A percentile compares a stretch with the other conserved stretches of the same genome.
Evolutionary conservation across 805 yeast species (phyloP).

Genomic region (Hyphopichia homilentoma): DNA sequence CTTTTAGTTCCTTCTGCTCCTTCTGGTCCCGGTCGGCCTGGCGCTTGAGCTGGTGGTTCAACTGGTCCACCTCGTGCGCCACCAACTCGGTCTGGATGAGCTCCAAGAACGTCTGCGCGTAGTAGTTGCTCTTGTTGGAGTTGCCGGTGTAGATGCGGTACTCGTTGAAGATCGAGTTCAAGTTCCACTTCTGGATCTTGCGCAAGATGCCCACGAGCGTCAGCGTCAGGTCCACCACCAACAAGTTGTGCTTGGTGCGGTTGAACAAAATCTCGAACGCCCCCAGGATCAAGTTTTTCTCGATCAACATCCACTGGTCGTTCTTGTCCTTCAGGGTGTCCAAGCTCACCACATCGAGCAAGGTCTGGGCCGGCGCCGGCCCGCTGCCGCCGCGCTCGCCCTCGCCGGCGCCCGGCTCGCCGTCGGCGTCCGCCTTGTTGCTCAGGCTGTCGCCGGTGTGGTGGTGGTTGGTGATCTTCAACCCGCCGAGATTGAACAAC

Average conservation of each 20-base stretch:
- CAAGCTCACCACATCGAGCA: constrained; percentile 22
- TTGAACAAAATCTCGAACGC: constrained; percentile 67
- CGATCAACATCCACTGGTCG: constrained; percentile 76
- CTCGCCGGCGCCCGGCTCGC: constrained; percentile 7
- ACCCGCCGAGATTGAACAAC: constrained; percentile 44
- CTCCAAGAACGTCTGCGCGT: constrained; percentile 80
- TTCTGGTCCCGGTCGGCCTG: constrained; percentile 8
- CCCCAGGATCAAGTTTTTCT: constrained; percentile 57
- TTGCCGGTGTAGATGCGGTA: constrained; percentile 66
- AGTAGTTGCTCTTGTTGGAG: constrained; percentile 69
- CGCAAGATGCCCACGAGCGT: constrained; percentile 79
- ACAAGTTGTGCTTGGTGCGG: constrained; percentile 57
- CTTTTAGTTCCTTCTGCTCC: not conserved
- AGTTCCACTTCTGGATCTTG: constrained; percentile 84
- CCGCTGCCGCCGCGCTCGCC: constrained; percentile 7
- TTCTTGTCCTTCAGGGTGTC: constrained; percentile 22
- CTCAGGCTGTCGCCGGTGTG: constrained; percentile 19
- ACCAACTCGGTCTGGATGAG: constrained; percentile 54
- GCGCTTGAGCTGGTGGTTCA: constrained; percentile 16
- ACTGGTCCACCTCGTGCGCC: constrained; percentile 36
- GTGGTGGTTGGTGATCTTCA: constrained; percentile 37
- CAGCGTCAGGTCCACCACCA: constrained; percentile 76
- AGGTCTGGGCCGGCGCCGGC: constrained; percentile 3
- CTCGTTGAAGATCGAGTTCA: constrained; percentile 78
- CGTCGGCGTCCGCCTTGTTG: constrained; percentile 14